Conservation (phyloP, 257 asterid species). For the Gardenia jasminoides region DNA sequence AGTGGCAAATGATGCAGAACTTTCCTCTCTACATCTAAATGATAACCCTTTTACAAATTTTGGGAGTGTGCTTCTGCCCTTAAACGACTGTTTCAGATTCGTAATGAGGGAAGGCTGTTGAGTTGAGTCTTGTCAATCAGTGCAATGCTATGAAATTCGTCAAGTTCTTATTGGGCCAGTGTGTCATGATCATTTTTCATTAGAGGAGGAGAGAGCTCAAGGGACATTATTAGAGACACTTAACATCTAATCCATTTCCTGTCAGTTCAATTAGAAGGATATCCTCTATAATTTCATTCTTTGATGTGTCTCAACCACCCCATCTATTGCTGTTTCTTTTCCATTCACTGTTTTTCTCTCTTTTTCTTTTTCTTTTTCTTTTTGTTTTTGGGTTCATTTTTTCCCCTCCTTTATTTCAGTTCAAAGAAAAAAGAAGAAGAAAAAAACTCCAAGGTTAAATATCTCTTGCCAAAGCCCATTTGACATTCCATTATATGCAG, state of each 20-base stretch:
- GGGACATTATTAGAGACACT: constrained; percentile 21
- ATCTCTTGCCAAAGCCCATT: neutral
- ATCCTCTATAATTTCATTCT: constrained; percentile 16
- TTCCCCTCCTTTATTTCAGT: neutral
- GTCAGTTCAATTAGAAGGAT: constrained; percentile 30
- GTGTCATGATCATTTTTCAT: constrained; percentile 23
- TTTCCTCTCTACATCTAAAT: constrained; percentile 53
- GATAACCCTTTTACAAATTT: constrained; percentile 24
- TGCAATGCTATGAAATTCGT: constrained; percentile 29
- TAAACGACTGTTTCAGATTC: constrained; percentile 37
- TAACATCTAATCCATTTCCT: constrained; percentile 40
- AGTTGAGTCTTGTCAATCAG: constrained; percentile 71
- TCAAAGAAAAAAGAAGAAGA: neutral
- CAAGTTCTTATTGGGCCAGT: constrained; percentile 32
- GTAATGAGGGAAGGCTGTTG: constrained; percentile 27
- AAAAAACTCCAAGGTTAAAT: neutral
- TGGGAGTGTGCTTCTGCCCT: constrained; percentile 39
- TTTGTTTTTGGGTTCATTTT: too few species aligned
- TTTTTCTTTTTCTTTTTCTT: neutral
- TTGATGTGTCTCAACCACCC: constrained; percentile 28
- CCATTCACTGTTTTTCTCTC: neutral
- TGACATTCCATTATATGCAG: neutral
- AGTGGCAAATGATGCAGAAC: constrained; percentile 51
- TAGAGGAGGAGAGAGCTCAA: constrained; percentile 17
- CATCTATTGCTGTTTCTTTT: neutral